Evolutionary conservation across 805 yeast genomes (phyloP), one percentile per base, ranked within the genome.

Genomic region (Zygosaccharomyces bailii): DNA sequence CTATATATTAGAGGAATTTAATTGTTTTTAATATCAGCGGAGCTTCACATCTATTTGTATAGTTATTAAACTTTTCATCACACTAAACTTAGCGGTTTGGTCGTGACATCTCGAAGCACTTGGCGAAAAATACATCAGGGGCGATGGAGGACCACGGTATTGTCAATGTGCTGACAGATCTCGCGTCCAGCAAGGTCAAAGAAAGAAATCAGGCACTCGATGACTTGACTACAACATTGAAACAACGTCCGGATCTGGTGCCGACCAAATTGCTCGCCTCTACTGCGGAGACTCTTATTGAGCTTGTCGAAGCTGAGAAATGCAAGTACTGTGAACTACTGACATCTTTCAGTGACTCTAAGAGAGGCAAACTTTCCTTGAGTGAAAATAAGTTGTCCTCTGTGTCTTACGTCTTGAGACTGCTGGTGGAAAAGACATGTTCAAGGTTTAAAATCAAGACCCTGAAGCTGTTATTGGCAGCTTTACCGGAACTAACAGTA

Each of bases 141-240:
- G 14, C 32, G 17, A 55, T 55, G 59, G 46, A 52, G 29, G 47
- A 34, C 30, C 32, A 37, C 6, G 42, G 40, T 24, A 42, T 56
- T 10, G 33, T 43, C 5, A 34, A 38, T 33, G 32, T 43, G 13
- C 10, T 54, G 51, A 34, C 55, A 23, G 25, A 50, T 23, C 63
- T 81, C 31, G 65, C 65, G 18, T 81, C 86, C 0, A 48, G 71
- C 2, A 80, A 75, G 53, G 64, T 78, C 24, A 74, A 73, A 49
- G 85, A 79, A 10, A 64, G 86, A 30, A 76, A 68, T 49, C 78
- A 74, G 38, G 84, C 76, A 0, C 54, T 82, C 6, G 58, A 59
- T 16, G 65, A 59, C 20, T 52, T 78, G 20, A 70, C 70, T 8
- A 64, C 57, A 40, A 59, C 51, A 4, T 44, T 50, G 43, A 56